phyloP scores from a whole-genome alignment of 2,329 filamentous ascomycete genomes.

The Achaetomium macrosporum region DNA sequence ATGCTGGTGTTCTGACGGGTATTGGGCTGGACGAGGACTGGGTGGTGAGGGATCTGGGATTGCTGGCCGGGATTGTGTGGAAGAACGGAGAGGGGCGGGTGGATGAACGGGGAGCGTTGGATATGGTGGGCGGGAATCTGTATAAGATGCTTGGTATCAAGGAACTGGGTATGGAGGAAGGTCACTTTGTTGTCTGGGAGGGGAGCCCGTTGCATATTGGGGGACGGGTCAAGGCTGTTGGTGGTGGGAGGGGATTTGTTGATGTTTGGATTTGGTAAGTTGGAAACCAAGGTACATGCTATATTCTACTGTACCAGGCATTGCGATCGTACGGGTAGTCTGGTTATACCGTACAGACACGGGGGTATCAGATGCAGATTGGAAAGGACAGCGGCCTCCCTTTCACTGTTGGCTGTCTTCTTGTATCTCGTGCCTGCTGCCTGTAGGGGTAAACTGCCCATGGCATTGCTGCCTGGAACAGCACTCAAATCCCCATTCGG shows the following conservation, averaged over 20 bases:
- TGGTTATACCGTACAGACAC: too few species aligned
- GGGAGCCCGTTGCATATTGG: slow-evolving; percentile 58
- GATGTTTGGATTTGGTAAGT: slow-evolving; percentile 6
- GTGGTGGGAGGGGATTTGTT: slow-evolving; percentile 33
- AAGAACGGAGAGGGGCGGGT: slow-evolving; percentile 52
- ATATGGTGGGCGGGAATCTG: slow-evolving; percentile 51
- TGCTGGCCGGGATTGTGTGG: slow-evolving; percentile 55
- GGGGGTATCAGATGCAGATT: too few species aligned
- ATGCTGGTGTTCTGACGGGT: slow-evolving; percentile 52
- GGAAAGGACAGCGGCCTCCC: too few species aligned
- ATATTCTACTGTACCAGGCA: too few species aligned
- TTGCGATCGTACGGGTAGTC: too few species aligned
- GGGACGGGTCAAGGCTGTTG: slow-evolving; percentile 49
- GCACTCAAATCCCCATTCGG: too few species aligned
- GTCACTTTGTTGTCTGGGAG: slow-evolving; percentile 58
- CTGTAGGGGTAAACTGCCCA: too few species aligned
- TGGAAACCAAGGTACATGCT: not conserved
- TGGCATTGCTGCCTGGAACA: too few species aligned
- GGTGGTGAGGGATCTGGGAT: slow-evolving; percentile 52
- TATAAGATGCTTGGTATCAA: slow-evolving; percentile 51
- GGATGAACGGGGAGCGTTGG: slow-evolving; percentile 48
- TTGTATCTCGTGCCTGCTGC: too few species aligned
- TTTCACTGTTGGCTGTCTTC: too few species aligned
- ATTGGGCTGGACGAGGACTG: slow-evolving; percentile 58
- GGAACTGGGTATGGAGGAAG: slow-evolving; percentile 24